Conservation (phyloP, 805 yeast species). For the Torulaspora indica region DNA sequence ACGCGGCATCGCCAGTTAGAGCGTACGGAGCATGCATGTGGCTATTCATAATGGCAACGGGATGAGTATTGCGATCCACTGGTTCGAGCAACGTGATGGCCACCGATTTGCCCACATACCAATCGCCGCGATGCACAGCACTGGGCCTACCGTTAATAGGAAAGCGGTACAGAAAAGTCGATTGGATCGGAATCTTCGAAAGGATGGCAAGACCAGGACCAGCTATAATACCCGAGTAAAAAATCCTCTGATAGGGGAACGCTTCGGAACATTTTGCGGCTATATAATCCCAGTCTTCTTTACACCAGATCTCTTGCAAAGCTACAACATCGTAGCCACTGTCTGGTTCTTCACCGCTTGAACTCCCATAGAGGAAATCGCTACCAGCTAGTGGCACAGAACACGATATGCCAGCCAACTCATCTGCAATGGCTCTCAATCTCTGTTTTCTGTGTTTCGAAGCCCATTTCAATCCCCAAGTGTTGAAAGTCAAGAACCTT, state of each 20-base stretch:
- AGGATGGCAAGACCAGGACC: conserved; percentile 92
- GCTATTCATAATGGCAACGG: conserved; percentile 77
- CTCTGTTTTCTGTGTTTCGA: conserved; percentile 66
- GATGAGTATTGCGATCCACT: conserved; percentile 42
- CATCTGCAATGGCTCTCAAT: conserved; percentile 66
- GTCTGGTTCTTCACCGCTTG: conserved; percentile 1
- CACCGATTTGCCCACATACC: conserved; percentile 92
- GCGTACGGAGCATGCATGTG: conserved; percentile 98
- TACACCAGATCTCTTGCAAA: conserved; percentile 91
- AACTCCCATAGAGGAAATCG: conserved; percentile 3
- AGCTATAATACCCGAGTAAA: conserved; percentile 75
- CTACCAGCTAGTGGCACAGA: conserved; percentile 21
- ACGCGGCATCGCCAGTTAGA: conserved; percentile 76
- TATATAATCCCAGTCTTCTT: conserved; percentile 73
- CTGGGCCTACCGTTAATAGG: conserved; percentile 93
- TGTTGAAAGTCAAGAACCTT: conserved; percentile 62
- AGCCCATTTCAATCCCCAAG: conserved; percentile 87
- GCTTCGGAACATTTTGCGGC: conserved; percentile 39
- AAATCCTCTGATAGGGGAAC: conserved; percentile 65
- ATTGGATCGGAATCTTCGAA: conserved; percentile 76
- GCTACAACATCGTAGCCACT: conserved; percentile 75
- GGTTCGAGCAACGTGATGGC: conserved; percentile 67
- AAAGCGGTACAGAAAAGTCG: conserved; percentile 74
- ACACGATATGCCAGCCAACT: conserved; percentile 40
- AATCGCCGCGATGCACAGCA: conserved; percentile 92